Evolutionary conservation across 176 grass and related monocot genomes (phyloP).

Genomic region (Hsuehochloa calcarea): DNA sequence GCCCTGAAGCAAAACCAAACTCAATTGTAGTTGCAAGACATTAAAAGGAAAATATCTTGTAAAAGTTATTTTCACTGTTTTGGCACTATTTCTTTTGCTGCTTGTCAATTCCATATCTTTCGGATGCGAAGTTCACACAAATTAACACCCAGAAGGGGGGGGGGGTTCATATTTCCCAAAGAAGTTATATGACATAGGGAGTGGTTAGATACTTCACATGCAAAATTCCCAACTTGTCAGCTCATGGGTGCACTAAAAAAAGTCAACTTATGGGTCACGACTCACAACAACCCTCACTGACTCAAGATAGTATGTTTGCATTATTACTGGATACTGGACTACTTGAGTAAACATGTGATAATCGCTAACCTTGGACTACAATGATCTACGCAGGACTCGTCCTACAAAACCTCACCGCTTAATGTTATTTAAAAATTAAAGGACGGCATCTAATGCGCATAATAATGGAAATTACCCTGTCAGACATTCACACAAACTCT

Average conservation of each 20-base stretch:
- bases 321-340: constrained; percentile 3
- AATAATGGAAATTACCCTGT: background rate
- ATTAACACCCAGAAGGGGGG: background rate
- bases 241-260: background rate
- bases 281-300: background rate
- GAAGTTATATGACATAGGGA: background rate
- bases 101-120: background rate
- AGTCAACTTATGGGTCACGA: background rate
- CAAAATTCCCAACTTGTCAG: background rate
- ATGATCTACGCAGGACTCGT: background rate
- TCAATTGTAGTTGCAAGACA: background rate
- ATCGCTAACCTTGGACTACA: background rate
- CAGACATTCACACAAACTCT: background rate
- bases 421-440: background rate
- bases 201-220: background rate
- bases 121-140: constrained; percentile 8
- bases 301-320: background rate
- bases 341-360: background rate
- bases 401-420: background rate
- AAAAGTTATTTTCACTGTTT: background rate
- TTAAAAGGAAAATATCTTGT: background rate
- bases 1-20: background rate
- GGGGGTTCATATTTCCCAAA: background rate
- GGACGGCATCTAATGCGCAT: background rate
- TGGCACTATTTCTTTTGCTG: background rate